These are phyloP conservation scores for Phytopythium sindhum DNA, from an alignment of 352 stramenopile genomes.

Conservation along the genomic window DNA sequence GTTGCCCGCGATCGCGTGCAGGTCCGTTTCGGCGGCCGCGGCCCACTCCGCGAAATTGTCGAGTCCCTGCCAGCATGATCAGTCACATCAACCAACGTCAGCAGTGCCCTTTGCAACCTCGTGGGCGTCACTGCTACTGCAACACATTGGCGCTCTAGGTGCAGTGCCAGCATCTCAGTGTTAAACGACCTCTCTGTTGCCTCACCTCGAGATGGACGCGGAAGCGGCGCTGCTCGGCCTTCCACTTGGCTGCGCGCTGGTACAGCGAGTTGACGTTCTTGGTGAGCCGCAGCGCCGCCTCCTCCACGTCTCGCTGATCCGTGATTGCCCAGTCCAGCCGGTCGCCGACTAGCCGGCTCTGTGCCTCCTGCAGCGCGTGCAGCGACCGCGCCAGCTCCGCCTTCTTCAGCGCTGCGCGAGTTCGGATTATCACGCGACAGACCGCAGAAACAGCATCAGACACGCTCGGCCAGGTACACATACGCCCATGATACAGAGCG, in stretches of 20 bases:
- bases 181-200: neutral
- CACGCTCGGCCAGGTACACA: neutral
- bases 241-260: constrained; percentile 62
- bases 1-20: constrained; percentile 57
- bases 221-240: constrained; percentile 62
- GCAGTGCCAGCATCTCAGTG: neutral
- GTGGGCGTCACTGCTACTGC: neutral
- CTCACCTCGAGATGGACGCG: constrained; percentile 36
- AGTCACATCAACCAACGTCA: constrained; percentile 1
- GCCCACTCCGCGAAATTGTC: constrained; percentile 62
- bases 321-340: constrained; percentile 48
- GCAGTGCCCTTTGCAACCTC: neutral
- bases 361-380: constrained; percentile 30
- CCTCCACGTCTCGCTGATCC: constrained; percentile 54
- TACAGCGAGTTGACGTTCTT: constrained; percentile 61
- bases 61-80: constrained; percentile 22
- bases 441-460: neutral
- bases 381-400: constrained; percentile 33
- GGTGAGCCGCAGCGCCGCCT: constrained; percentile 50
- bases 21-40: constrained; percentile 32
- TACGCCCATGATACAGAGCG: neutral
- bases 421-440: neutral
- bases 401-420: constrained; percentile 16
- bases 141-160: neutral
- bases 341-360: constrained; percentile 36